Conservation (phyloP, 2,329 filamentous ascomycete genomes). For the Alternaria dauci region DNA sequence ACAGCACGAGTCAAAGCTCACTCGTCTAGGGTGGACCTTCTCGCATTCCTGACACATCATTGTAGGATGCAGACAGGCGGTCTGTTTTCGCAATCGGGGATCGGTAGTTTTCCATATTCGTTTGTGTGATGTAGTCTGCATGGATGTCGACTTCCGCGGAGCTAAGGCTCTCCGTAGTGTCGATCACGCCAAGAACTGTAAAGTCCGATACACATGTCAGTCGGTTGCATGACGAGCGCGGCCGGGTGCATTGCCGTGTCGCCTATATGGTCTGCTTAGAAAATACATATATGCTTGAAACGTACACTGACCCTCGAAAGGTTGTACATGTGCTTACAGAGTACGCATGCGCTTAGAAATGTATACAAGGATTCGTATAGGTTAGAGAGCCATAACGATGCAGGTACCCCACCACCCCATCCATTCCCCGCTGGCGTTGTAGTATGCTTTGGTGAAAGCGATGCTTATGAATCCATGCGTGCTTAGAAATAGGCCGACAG, state of each 20-base stretch:
- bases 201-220: constrained; percentile 7
- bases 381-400: background rate
- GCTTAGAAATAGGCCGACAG: background rate
- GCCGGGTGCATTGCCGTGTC: constrained; percentile 1
- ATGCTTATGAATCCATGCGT: background rate
- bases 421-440: background rate
- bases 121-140: background rate
- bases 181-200: constrained; percentile 12
- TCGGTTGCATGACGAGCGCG: constrained; percentile 13
- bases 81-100: constrained; percentile 1
- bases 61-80: background rate
- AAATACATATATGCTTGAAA: background rate
- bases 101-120: constrained; percentile 1
- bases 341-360: background rate
- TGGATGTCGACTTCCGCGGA: background rate
- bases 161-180: background rate
- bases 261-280: constrained; percentile 14
- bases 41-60: constrained; percentile 2
- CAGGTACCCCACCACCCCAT: background rate
- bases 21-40: constrained; percentile 4
- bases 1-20: constrained; percentile 7
- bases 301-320: background rate
- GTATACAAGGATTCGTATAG: background rate
- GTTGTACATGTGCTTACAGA: background rate
- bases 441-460: background rate